Evolutionary conservation across 805 yeast genomes (phyloP), one percentile per base, ranked within the genome.

Genomic region (Nakazawaea ambrosiae): DNA sequence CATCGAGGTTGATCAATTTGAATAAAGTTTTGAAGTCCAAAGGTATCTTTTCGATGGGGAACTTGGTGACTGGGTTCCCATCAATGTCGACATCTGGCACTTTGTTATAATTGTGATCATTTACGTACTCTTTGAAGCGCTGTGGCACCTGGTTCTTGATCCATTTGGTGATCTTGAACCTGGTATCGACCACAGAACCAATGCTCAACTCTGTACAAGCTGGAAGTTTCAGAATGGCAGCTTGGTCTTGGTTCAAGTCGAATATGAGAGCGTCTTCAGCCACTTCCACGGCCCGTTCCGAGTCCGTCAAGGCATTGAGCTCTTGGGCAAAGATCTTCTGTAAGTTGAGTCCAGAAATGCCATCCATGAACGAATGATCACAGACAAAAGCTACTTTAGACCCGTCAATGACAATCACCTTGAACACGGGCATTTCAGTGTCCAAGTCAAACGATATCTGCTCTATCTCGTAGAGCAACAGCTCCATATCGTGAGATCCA

Each of bases 211-310:
- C 41, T 11, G 17, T 30, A 4, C 27, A 7, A n/a, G 27, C 27
- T 3, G 41, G 37, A n/a, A 39, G 29, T 10, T 20, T 18, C 17
- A 11, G 11, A 20, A 39, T 3, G 2, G 12, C 16, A 18, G 29
- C 31, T 2, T 29, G 8, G 26, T 39, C 41, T 18, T 25, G 8
- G 1, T 15, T 12, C 20, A 37, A 23, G 17, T 37, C 34, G 20
- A 37, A 37, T 10, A 37, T 9, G 15, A 28, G 17, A 3, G 26
- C 18, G 5, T 19, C 20, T 5, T 45, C 45, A 8, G 50, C 56
- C 19, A 58, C 62, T 19, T 61, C 50, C 5, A 40, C 42, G 5
- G 40, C 46, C 20, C 62, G 33, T 6, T 66, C 70, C 2, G 45
- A 50, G 10, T 55, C 61, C 5, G 51, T 43, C 40, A 66, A 44